Percentiles rank a stretch among this genome's conserved stretches.
phyloP scores from a whole-genome alignment of 75 land plant genomes.

The Picea glauca region DNA sequence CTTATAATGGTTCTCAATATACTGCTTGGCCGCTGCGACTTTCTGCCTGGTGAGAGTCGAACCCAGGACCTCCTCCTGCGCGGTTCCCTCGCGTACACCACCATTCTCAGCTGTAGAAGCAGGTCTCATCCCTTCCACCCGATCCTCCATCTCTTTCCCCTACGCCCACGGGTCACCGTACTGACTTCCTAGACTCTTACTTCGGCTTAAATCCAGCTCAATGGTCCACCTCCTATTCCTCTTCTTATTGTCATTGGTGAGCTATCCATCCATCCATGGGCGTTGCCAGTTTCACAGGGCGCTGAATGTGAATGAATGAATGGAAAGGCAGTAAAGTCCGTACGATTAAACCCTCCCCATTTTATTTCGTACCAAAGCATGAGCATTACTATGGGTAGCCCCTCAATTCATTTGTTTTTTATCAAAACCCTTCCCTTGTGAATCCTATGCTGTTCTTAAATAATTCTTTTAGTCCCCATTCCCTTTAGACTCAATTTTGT shows the following conservation, averaged over 20 bases:
- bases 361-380: too few species aligned
- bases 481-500: too few species aligned
- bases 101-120: neutral
- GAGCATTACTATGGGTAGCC: too few species aligned
- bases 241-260: neutral
- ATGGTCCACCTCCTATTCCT: neutral
- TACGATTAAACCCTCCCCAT: too few species aligned
- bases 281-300: too few species aligned
- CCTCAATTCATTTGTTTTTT: too few species aligned
- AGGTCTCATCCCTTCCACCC: neutral
- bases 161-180: neutral
- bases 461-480: too few species aligned
- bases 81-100: slow-evolving; percentile 7
- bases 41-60: slow-evolving; percentile 67
- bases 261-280: neutral
- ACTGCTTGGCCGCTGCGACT: slow-evolving; percentile 83
- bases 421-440: too few species aligned
- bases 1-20: slow-evolving; percentile 76
- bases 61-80: slow-evolving; percentile 28
- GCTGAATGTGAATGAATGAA: too few species aligned
- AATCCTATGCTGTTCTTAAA: too few species aligned
- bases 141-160: slow-evolving; percentile 3
- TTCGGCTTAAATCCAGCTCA: neutral
- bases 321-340: too few species aligned
- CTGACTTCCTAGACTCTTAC: neutral